These are phyloP conservation scores for Tetrahymena malaccensis DNA, from an alignment of 73 alveolate species.

Conservation along the genomic window DNA sequence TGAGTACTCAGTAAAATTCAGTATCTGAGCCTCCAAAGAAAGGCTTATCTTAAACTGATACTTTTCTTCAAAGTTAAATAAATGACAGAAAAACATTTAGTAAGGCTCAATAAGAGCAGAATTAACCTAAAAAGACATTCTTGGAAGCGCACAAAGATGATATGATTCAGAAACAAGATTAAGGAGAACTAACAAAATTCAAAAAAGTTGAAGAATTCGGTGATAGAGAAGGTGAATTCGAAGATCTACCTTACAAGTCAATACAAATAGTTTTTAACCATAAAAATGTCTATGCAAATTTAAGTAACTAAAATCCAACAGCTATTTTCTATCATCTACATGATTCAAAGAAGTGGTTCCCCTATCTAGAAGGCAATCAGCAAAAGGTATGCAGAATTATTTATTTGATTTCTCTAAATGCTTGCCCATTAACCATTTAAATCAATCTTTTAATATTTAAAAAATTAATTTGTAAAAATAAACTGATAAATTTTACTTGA, in stretches of 20 bases:
- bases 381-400: background rate
- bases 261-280: constrained; percentile 15
- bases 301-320: constrained; percentile 18
- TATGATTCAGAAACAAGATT: background rate
- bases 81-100: background rate
- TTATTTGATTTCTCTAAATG: background rate
- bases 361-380: background rate
- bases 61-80: background rate
- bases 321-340: constrained; percentile 28
- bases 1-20: background rate
- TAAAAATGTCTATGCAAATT: constrained; percentile 32
- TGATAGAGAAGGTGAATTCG: background rate
- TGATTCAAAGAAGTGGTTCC: constrained; percentile 10
- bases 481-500: background rate
- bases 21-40: background rate
- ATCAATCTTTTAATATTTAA: no score
- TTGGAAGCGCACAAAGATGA: background rate
- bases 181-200: constrained; percentile 24
- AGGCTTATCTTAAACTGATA: background rate
- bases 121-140: background rate
- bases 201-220: constrained; percentile 2
- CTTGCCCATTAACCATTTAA: no score
- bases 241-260: constrained; percentile 10
- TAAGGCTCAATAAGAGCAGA: background rate
- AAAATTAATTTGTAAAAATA: background rate